Evolutionary conservation across 2,329 filamentous ascomycete species (phyloP).

Genomic region (Akanthomyces muscarius): DNA sequence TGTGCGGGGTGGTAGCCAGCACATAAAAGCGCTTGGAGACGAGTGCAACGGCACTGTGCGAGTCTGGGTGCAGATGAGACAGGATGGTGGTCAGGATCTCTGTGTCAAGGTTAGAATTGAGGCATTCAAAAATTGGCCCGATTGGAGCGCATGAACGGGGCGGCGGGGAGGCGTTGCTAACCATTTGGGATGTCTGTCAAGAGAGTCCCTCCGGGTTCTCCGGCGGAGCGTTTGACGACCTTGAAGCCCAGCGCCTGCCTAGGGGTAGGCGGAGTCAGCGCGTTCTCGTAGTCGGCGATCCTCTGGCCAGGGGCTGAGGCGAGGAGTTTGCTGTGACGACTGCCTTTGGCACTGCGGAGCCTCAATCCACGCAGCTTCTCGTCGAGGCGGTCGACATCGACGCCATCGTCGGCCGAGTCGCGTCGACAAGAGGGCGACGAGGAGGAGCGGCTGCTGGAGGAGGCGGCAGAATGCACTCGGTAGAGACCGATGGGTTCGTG

Average conservation of each 20-base stretch:
- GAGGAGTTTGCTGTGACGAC: conserved; percentile 21
- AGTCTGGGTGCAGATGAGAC: conserved; percentile 82
- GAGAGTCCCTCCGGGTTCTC: conserved; percentile 37
- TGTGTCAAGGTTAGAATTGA: conserved; percentile 34
- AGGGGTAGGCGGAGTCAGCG: conserved; percentile 44
- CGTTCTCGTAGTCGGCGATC: conserved; percentile 59
- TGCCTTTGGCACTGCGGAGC: conserved; percentile 28
- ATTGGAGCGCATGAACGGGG: not conserved
- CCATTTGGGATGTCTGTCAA: conserved; percentile 74
- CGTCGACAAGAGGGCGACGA: conserved; percentile 30
- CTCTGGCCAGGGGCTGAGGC: conserved; percentile 44
- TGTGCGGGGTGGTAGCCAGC: conserved; percentile 85
- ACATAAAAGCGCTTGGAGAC: conserved; percentile 85
- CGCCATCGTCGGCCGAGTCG: conserved; percentile 25
- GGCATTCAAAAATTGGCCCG: not conserved
- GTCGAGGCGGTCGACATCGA: conserved; percentile 44
- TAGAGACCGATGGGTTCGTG: conserved; percentile 38
- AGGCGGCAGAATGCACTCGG: conserved; percentile 30
- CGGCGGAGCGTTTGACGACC: conserved; percentile 46
- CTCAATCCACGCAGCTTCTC: conserved; percentile 53
- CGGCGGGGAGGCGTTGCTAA: conserved; percentile 37
- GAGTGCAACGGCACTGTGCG: conserved; percentile 75
- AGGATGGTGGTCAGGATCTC: conserved; percentile 90
- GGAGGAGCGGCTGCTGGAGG: conserved; percentile 35
- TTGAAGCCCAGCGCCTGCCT: conserved; percentile 52